These are phyloP conservation scores for Termitomyces sp. DNA, from an alignment of 768 basidiomycete genomes.

Conservation along the genomic window DNA sequence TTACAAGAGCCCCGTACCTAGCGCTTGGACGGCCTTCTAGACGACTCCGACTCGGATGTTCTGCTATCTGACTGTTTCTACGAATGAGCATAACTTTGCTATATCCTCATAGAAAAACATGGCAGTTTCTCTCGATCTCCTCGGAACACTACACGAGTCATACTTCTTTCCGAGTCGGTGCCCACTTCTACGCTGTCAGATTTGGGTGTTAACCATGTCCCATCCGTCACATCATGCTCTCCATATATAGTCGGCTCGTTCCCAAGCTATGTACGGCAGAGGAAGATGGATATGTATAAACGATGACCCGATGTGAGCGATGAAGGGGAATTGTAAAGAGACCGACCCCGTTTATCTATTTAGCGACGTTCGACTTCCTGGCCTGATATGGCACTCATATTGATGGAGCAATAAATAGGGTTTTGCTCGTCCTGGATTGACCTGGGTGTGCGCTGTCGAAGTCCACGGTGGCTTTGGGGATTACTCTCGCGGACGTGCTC, in stretches of 20 bases:
- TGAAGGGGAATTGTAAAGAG: background rate
- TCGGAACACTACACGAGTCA: background rate
- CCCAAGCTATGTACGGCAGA: background rate
- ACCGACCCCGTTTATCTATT: background rate
- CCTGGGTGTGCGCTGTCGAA: background rate
- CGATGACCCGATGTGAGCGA: background rate
- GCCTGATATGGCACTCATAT: background rate
- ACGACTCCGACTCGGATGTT: background rate
- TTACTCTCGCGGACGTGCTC: background rate
- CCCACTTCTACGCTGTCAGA: background rate
- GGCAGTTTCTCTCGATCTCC: background rate
- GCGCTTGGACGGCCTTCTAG: background rate
- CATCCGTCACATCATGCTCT: background rate
- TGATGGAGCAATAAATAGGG: background rate
- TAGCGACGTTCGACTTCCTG: background rate
- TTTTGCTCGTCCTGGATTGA: background rate
- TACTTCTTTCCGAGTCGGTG: background rate
- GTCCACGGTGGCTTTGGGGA: background rate
- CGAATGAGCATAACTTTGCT: background rate
- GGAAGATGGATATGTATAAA: background rate
- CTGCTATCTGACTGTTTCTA: background rate
- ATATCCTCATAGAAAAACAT: background rate
- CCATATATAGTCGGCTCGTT: background rate
- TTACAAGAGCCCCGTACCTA: background rate
- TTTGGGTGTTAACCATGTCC: background rate